Percentiles rank a stretch among this genome's conserved stretches.
These are phyloP conservation scores for Mrakiaceae sp. DNA, from an alignment of 1,284 basidiomycete genomes.

Conservation along the genomic window DNA sequence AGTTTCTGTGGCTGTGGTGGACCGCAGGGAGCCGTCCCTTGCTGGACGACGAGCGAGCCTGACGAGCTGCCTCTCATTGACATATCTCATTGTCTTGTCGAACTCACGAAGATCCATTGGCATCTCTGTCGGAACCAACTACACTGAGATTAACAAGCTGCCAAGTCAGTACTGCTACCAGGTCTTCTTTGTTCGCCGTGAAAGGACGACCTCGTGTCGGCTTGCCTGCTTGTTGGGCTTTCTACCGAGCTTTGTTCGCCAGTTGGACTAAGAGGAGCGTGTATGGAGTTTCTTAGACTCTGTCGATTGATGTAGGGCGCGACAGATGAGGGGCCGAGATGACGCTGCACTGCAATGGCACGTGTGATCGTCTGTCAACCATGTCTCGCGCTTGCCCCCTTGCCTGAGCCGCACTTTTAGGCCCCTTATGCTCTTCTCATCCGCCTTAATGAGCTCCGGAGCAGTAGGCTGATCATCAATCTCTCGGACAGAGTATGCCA, in stretches of 20 bases:
- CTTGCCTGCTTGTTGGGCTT: not conserved
- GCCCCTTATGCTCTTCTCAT: too few relatives aligned
- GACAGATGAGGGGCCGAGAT: too few relatives aligned
- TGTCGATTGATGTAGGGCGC: too few relatives aligned
- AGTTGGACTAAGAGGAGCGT: not conserved
- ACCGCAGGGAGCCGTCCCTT: not conserved
- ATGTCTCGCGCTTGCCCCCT: too few relatives aligned
- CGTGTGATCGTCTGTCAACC: too few relatives aligned
- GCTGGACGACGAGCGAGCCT: not conserved
- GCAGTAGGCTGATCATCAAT: too few relatives aligned
- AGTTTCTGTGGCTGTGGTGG: not conserved
- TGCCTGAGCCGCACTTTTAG: too few relatives aligned
- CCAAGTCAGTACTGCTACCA: not conserved
- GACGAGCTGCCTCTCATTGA: not conserved
- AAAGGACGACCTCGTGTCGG: not conserved
- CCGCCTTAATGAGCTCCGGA: too few relatives aligned
- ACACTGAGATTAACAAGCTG: slow-evolving; percentile 13
- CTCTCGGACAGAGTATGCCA: not conserved
- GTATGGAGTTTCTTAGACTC: not conserved
- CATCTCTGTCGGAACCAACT: slow-evolving; percentile 9
- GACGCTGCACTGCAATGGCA: too few relatives aligned
- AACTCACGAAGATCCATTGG: not conserved
- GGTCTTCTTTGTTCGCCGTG: not conserved
- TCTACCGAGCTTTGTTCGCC: not conserved
- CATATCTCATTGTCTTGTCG: not conserved